Evolutionary conservation across 345 rosid species (phyloP).

Genomic region (Salix udensis): DNA sequence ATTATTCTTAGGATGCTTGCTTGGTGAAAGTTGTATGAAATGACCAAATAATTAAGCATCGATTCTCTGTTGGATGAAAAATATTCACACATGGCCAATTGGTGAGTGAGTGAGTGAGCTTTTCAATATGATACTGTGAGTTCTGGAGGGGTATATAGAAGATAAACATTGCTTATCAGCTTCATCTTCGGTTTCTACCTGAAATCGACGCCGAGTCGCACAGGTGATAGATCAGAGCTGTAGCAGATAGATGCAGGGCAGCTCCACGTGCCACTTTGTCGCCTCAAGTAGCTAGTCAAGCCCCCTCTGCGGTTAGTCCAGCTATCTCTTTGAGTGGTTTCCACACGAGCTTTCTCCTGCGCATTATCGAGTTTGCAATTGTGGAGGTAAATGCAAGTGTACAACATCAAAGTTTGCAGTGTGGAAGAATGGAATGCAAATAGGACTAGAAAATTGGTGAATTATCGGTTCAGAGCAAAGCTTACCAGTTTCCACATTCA

Average conservation of each 20-base stretch:
- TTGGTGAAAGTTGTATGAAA: background rate
- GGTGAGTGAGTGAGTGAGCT: background rate
- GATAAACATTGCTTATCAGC: background rate
- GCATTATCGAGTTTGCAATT: background rate
- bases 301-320: conserved; percentile 38
- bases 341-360: conserved; percentile 89
- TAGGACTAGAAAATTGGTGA: background rate
- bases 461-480: background rate
- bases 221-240: background rate
- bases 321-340: conserved; percentile 76
- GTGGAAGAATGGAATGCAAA: background rate
- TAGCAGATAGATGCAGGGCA: background rate
- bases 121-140: background rate
- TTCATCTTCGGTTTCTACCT: background rate
- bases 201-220: background rate
- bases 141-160: background rate
- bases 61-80: background rate
- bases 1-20: background rate
- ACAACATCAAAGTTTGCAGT: background rate
- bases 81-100: background rate
- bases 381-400: too few species aligned
- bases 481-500: conserved; percentile 85
- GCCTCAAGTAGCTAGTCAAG: conserved; percentile 16
- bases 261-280: background rate
- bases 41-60: background rate